A percentile compares a stretch with the other conserved stretches of the same genome.
These are phyloP conservation scores for Schizosaccharomyces versatilis DNA, from an alignment of 1,139 yeast genomes.

Conservation along the genomic window DNA sequence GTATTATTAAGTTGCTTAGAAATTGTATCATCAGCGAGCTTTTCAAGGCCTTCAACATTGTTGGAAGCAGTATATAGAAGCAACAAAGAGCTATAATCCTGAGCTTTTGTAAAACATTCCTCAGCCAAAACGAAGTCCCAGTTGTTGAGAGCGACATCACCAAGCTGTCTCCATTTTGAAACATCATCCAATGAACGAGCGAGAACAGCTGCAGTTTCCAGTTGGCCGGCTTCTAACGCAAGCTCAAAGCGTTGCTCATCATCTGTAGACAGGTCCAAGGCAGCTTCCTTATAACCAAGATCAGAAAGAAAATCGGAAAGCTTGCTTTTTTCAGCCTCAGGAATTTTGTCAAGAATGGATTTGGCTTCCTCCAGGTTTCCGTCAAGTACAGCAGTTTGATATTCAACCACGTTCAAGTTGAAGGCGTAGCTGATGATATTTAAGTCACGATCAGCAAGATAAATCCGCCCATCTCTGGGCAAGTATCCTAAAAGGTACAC, in stretches of 20 bases:
- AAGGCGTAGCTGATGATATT: conserved; percentile 64
- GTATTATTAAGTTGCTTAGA: conserved; percentile 59
- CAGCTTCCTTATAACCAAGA: conserved; percentile 68
- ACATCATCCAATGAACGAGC: conserved; percentile 30
- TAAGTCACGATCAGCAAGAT: conserved; percentile 75
- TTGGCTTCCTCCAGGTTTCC: conserved; percentile 71
- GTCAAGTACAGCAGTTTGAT: conserved; percentile 83
- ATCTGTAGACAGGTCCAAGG: conserved; percentile 62
- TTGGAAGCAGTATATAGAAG: conserved; percentile 69
- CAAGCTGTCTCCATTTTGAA: conserved; percentile 77
- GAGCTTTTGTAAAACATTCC: conserved; percentile 56
- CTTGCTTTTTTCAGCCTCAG: conserved; percentile 48
- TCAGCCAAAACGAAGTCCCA: conserved; percentile 73
- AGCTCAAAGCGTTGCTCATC: conserved; percentile 70
- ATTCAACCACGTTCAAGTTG: conserved; percentile 69
- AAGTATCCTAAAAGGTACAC: conserved; percentile 75
- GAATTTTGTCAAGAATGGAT: conserved; percentile 40
- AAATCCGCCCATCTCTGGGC: conserved; percentile 72
- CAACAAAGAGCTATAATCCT: conserved; percentile 62
- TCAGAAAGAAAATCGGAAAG: conserved; percentile 84
- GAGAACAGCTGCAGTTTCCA: conserved; percentile 50
- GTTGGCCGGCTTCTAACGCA: conserved; percentile 45
- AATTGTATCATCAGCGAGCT: conserved; percentile 44
- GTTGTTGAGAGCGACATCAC: conserved; percentile 57
- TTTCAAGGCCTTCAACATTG: conserved; percentile 34